Evolutionary conservation across 768 basidiomycete species (phyloP), one percentile per base, ranked within the genome.

Genomic region (Mycena floridula): DNA sequence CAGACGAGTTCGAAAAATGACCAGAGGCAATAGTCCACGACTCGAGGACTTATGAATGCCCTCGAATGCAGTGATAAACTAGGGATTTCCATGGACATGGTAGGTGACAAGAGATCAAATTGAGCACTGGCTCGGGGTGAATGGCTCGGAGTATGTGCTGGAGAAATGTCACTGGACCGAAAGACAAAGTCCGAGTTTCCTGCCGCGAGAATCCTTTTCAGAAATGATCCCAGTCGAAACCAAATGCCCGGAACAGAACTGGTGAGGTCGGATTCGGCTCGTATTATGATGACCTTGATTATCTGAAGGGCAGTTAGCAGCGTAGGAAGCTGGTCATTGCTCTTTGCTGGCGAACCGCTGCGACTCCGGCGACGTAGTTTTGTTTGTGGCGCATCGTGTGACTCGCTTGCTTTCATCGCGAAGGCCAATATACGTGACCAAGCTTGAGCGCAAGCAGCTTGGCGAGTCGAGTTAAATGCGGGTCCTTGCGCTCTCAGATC

Each of bases 21-120:
- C 85, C 85, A 88, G 1, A 82, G 65, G 7, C 77, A 63, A 51
- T 86, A 89, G 57, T 89, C 87, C 5, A 85, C 64, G 21, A 83
- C 63, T 23, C 83, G 71, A 3, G 84, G 84, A 32, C 61, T 63
- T 23, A 54, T 52, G 40, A 59, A 55, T 35, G 55, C 44, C 42
- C 48, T 54, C 3, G 50, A 44, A 51, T 49, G 53, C 32, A 53
- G 62, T 40, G 50, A 47, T 9, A 54, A 39, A 41, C 54, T 49
- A n/a, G n/a, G n/a, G 45, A 57, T 58, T 43, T 64, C 55, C 37
- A 60, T 52, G 37, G 57, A 57, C 16, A 64, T 50, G 15, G 63
- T 55, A 5, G 55, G 44, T 13, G 60, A 52, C 27, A 53, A 56
- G 27, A 53, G 55, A 21, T 68, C 67, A 27, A 72, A 63, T 37